phyloP scores from a whole-genome alignment of 257 asterid genomes.

The Lycium ferocissimum region DNA sequence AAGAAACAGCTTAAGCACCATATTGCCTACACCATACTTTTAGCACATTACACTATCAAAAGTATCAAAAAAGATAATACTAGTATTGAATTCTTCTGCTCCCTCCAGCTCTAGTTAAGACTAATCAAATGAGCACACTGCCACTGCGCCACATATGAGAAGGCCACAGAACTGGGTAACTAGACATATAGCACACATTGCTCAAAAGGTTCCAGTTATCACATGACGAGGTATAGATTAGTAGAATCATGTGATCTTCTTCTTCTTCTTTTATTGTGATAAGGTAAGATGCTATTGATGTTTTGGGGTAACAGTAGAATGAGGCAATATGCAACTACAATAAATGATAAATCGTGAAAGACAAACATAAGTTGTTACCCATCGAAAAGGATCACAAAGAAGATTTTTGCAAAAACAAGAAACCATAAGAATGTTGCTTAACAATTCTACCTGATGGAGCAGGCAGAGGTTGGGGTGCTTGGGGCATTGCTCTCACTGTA shows the following conservation, averaged over 20 bases:
- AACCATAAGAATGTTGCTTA: slow-evolving; percentile 24
- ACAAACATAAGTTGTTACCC: neutral
- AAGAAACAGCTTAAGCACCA: neutral
- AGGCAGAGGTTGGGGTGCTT: slow-evolving; percentile 58
- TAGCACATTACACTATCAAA: slow-evolving; percentile 5
- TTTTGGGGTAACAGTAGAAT: neutral
- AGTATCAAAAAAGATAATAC: neutral
- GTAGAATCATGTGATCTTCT: neutral
- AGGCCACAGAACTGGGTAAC: neutral
- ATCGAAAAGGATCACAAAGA: neutral
- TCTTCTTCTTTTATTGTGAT: neutral
- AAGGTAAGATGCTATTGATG: neutral
- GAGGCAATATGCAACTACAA: slow-evolving; percentile 5
- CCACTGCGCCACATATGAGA: neutral
- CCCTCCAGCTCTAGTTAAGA: slow-evolving; percentile 18
- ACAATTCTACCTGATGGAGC: slow-evolving; percentile 59
- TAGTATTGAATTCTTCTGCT: neutral
- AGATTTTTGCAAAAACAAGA: neutral
- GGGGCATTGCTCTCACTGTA: slow-evolving; percentile 54
- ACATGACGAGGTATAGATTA: neutral
- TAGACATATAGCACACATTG: neutral
- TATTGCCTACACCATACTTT: neutral
- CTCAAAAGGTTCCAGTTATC: neutral
- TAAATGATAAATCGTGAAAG: neutral
- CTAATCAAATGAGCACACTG: slow-evolving; percentile 16